These are phyloP conservation scores for Phyllostachys edulis DNA, from an alignment of 176 grass and related monocot species.

Conservation along the genomic window DNA sequence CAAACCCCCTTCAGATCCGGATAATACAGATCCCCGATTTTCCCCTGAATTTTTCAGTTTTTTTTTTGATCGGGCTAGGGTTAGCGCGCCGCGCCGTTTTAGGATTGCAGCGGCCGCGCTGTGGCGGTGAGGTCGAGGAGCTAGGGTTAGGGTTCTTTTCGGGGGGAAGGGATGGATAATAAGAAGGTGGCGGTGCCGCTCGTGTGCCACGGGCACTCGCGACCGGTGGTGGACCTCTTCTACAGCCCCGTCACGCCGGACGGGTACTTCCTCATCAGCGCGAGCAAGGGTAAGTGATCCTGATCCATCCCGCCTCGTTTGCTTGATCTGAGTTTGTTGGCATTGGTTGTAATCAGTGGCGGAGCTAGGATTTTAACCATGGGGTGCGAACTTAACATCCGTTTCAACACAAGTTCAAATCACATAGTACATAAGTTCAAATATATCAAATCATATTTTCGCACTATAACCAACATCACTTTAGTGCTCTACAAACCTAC, in stretches of 20 bases:
- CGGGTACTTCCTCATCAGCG: constrained; percentile 92
- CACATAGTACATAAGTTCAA: too few species aligned
- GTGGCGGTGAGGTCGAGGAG: background rate
- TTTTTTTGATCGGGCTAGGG: background rate
- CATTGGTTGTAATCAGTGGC: too few species aligned
- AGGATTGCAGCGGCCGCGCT: background rate
- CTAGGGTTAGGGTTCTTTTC: constrained; percentile 38
- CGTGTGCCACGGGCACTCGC: constrained; percentile 90
- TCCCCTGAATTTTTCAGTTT: background rate
- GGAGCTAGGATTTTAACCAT: too few species aligned
- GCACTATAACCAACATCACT: too few species aligned
- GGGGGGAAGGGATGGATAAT: too few species aligned
- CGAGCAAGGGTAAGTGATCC: constrained; percentile 72
- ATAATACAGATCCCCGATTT: background rate
- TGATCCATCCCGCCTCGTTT: background rate
- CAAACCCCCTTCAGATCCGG: background rate
- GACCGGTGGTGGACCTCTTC: constrained; percentile 92
- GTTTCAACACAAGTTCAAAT: too few species aligned
- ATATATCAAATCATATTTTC: too few species aligned
- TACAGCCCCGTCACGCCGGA: constrained; percentile 68
- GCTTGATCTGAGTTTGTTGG: background rate
- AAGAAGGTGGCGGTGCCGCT: constrained; percentile 10
- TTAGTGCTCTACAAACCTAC: too few species aligned
- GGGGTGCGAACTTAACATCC: too few species aligned
- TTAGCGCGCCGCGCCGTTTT: background rate